Evolutionary conservation across 2,329 filamentous ascomycete species (phyloP), one percentile per base, ranked within the genome.

Genomic region (Ilyonectria sp.): DNA sequence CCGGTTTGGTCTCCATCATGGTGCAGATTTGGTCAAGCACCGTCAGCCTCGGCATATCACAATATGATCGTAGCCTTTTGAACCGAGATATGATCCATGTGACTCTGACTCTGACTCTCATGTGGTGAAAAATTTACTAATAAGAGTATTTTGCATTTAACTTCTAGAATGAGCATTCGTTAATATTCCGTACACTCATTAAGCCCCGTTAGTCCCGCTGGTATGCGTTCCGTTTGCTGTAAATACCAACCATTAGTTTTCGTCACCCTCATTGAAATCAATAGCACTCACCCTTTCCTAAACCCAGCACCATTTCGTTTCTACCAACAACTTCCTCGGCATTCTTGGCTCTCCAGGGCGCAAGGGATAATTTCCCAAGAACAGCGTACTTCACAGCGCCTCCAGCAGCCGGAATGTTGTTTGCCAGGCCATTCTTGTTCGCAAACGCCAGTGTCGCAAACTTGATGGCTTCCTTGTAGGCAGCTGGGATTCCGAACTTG

Each of bases 381-480:
- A 77, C 65, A 9, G 76, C 77, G 64, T 70, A 78, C 13, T 62
- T 70, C 7, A 60, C 67, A n/a, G 76, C 77, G 10, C 76, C 77
- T 6, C 73, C 69, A 6, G 75, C 74, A 4, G 73, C 72, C 8
- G 76, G 77, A 33, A 77, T 78, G 43, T 78, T 78, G 65, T 78
- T 78, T 10, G 76, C 76, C 7, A 78, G 65, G 11, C 63, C 46
- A 26, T 67, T 46, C 65, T 76, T 77, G 52, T 59, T 69, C 6
- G 75, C 70, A 54, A 75, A 79, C 0, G 71, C 77, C n/a, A 79
- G 67, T 2, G 75, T 77, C 3, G 76, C 74, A 63, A 78, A 78
- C 61, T 77, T 78, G 64, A 77, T 76, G 35, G 76, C 77, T 61
- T 79, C 76, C 59, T 78, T 78, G 68, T 75, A 78, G 15, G 74